Evolutionary conservation across 768 basidiomycete species (phyloP).

Genomic region (Leccinum boreale): DNA sequence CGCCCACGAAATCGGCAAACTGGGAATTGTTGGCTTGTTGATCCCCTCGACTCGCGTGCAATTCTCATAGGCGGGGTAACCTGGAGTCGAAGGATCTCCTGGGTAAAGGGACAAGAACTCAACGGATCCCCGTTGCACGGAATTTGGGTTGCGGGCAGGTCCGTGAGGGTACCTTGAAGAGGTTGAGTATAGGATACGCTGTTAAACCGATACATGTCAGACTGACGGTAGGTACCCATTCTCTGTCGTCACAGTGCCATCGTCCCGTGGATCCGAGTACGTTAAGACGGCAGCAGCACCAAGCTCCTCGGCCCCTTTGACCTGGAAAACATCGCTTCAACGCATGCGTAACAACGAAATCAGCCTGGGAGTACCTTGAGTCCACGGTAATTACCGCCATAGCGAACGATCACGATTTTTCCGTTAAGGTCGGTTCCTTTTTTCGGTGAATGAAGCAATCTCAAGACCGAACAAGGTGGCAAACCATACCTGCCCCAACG

Average conservation of each 20-base stretch:
- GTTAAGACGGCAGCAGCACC: constrained; percentile 83
- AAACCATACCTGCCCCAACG: constrained; percentile 18
- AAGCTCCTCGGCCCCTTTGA: constrained; percentile 84
- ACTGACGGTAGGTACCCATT: constrained; percentile 63
- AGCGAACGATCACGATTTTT: constrained; percentile 76
- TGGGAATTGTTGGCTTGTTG: constrained; percentile 75
- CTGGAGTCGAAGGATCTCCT: constrained; percentile 85
- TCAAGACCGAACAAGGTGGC: too few relatives aligned
- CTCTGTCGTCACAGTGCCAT: constrained; percentile 72
- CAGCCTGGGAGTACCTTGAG: constrained; percentile 57
- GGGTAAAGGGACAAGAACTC: constrained; percentile 67
- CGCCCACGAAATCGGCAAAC: constrained; percentile 83
- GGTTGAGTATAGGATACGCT: too few relatives aligned
- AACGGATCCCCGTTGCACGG: constrained; percentile 85
- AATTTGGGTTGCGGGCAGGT: constrained; percentile 81
- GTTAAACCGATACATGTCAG: too few relatives aligned
- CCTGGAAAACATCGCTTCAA: constrained; percentile 36
- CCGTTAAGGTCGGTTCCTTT: constrained; percentile 53
- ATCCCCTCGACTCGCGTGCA: constrained; percentile 57
- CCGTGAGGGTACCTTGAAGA: constrained; percentile 53
- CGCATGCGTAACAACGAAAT: neutral
- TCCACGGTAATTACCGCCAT: constrained; percentile 79
- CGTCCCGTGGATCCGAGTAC: constrained; percentile 85
- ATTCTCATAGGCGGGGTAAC: constrained; percentile 82
- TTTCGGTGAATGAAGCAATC: too few relatives aligned